Conservation (phyloP, 768 basidiomycete genomes). For the Gautieria morchelliformis region DNA sequence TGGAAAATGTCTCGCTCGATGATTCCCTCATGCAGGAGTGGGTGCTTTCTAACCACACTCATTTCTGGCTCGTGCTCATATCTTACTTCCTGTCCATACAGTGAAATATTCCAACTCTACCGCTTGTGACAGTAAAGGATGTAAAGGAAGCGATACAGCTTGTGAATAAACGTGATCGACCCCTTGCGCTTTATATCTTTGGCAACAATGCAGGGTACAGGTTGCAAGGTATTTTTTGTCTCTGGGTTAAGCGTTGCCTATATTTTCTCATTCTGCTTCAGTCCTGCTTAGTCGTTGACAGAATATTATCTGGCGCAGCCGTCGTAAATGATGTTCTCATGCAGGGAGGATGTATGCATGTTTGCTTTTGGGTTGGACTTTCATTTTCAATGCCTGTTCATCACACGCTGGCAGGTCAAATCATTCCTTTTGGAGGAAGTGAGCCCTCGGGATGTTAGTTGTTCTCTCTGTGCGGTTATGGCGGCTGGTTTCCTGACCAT, state of each 20-base stretch:
- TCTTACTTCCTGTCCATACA: neutral
- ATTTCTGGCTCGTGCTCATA: neutral
- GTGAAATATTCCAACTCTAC: constrained; percentile 28
- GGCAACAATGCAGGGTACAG: constrained; percentile 12
- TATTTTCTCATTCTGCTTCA: neutral
- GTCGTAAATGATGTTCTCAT: constrained; percentile 53
- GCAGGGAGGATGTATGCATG: constrained; percentile 21
- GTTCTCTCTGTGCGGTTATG: neutral
- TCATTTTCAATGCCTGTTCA: neutral
- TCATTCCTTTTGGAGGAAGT: constrained; percentile 43
- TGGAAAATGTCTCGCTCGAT: constrained; percentile 20
- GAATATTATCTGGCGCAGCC: constrained; percentile 48
- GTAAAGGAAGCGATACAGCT: constrained; percentile 18
- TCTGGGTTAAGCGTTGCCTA: neutral
- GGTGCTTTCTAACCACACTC: neutral
- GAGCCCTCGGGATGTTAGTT: constrained; percentile 57
- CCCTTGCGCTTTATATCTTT: constrained; percentile 24
- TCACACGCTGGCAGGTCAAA: constrained; percentile 22
- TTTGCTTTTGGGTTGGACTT: neutral
- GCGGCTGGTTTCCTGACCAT: neutral
- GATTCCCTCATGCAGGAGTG: constrained; percentile 26
- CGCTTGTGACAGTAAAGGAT: constrained; percentile 20
- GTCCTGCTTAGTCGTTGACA: constrained; percentile 35
- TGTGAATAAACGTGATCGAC: constrained; percentile 14
- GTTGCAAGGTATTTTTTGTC: constrained; percentile 13